phyloP scores from a whole-genome alignment of 164 flowering plant species.

The Nymphaea colorata region DNA sequence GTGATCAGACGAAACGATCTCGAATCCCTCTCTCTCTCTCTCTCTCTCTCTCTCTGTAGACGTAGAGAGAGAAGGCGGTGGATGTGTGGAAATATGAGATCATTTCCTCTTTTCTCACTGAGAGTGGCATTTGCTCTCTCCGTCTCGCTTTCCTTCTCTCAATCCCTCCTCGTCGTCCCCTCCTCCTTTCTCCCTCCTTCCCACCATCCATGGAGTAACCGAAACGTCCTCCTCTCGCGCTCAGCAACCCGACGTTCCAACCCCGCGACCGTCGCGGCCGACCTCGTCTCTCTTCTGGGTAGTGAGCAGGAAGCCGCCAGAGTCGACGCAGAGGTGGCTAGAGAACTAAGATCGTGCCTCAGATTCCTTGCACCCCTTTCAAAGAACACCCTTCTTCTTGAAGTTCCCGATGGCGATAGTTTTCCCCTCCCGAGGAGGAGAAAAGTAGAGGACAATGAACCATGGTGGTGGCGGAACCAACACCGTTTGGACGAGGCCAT shows the following conservation, averaged over 20 bases:
- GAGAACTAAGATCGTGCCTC: conserved; percentile 51
- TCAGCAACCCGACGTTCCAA: background rate
- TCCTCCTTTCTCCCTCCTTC: background rate
- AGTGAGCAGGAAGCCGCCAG: conserved; percentile 33
- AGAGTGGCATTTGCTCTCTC: background rate
- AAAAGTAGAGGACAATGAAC: background rate
- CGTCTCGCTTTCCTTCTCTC: background rate
- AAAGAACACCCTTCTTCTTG: too few relatives aligned
- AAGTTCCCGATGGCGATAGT: too few relatives aligned
- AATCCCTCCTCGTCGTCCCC: background rate
- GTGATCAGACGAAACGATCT: too few relatives aligned
- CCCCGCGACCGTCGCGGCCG: conserved; percentile 38
- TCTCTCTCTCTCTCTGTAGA: too few relatives aligned
- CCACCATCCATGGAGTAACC: background rate
- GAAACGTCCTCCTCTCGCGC: background rate
- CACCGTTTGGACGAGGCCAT: conserved; percentile 2
- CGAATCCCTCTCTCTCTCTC: too few relatives aligned
- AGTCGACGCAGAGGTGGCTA: conserved; percentile 33
- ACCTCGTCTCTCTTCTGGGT: conserved; percentile 63
- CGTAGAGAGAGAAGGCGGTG: too few relatives aligned
- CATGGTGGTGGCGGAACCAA: background rate
- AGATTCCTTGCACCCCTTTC: conserved; percentile 69
- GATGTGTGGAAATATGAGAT: too few relatives aligned
- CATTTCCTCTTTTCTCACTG: too few relatives aligned
- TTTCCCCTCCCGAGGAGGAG: background rate